Base-by-base conservation (phyloP, 805 yeast genomes). In the Metschnikowia koreensis region DNA sequence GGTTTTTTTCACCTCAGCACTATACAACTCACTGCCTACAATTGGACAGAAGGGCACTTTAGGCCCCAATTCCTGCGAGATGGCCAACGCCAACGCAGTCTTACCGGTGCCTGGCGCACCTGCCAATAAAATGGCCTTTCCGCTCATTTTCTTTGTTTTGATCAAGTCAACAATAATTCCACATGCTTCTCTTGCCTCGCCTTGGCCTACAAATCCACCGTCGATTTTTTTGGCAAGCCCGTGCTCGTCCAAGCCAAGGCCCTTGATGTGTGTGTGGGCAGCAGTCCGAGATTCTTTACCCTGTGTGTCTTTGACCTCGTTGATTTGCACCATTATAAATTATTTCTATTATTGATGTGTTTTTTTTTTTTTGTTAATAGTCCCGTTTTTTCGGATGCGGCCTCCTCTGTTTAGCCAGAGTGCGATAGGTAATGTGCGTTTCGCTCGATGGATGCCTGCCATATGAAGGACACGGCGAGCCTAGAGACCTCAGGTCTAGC, bases 81-180 rank as follows among this genome's bases (percentile, higher is more conserved):
- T 84, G 1, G 97, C 99, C 62, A 94, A 78, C 0, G 98, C 98
- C 63, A 94, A 79, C 1, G 99, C 99, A 2, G 99, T 94, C 68
- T 94, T 94, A 66, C 99, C 99, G 6, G 98, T 93, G 0, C 98
- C 97, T 9, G 99, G 98, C 6, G 96, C 96, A 47, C 99, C 99
- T 0, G 99, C 98, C 49, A 94, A 78, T 54, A 94, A 72, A 47
- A 94, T 84, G n/a, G 97, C 98, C 65, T 93, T 88, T 29, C 99
- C 99, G 47, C 96, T 87, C 86, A 94, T 87, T 69, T 86, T 89
- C 63, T 89, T 90, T 33, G 89, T 85, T 71, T 91, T 92, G 73
- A 94, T 90, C 71, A 94, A 77, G 70, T 94, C 97, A 38, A 93
- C 96, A 56, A 94, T 81, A 49, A 94, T 86, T 57, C 99, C 99